Evolutionary conservation across 305 asterid species (phyloP).

Genomic region (Fraxinus baroniana): DNA sequence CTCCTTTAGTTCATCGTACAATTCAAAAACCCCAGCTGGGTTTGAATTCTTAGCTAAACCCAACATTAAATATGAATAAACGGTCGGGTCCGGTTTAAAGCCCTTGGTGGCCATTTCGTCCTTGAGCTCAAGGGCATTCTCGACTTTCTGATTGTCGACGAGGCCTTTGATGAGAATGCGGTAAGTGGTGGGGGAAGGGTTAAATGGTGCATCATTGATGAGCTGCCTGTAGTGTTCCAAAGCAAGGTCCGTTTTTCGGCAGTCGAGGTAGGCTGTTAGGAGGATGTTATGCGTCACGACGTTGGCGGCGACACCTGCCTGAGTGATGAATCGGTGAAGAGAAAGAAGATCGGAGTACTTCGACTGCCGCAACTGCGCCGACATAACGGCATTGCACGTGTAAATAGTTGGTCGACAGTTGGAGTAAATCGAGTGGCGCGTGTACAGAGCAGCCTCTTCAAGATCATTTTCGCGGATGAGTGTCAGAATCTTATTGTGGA

Average conservation of each 20-base stretch:
- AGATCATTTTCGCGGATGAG: constrained; percentile 83
- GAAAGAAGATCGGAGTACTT: constrained; percentile 77
- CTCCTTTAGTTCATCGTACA: constrained; percentile 80
- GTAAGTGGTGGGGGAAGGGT: constrained; percentile 71
- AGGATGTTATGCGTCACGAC: constrained; percentile 72
- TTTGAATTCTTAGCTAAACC: constrained; percentile 61
- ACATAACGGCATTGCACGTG: constrained; percentile 78
- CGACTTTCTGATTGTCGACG: constrained; percentile 58
- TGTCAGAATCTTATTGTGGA: constrained; percentile 69
- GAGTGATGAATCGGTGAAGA: constrained; percentile 85
- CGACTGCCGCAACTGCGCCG: constrained; percentile 77
- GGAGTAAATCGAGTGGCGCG: constrained; percentile 88
- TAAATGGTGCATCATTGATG: constrained; percentile 66
- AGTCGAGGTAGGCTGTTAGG: constrained; percentile 77
- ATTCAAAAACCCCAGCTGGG: constrained; percentile 55
- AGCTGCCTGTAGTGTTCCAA: constrained; percentile 83
- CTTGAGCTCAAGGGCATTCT: constrained; percentile 59
- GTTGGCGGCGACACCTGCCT: constrained; percentile 79
- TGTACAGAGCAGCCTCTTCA: constrained; percentile 82
- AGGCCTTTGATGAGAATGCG: constrained; percentile 75
- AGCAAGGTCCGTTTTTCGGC: constrained; percentile 81
- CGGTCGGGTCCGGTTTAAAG: constrained; percentile 55
- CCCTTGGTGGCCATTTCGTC: constrained; percentile 69
- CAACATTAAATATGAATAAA: constrained; percentile 75
- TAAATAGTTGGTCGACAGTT: constrained; percentile 82